Evolutionary conservation across 2,329 filamentous ascomycete species (phyloP).

Genomic region (Aotearoamyces nothofagi): DNA sequence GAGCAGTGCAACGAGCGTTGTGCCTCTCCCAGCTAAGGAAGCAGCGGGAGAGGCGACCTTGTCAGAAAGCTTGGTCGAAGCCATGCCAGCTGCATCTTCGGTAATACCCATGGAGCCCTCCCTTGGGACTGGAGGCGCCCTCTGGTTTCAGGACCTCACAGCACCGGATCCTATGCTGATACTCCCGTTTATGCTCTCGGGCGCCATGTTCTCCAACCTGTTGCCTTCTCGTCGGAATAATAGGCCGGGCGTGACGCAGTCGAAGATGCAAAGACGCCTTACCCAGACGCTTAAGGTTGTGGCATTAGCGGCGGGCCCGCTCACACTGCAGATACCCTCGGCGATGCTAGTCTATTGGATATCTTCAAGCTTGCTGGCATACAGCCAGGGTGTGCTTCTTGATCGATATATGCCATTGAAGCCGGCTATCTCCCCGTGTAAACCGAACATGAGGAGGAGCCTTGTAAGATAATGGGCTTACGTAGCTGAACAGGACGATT

Average conservation of each 20-base stretch:
- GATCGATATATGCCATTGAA: slow-evolving; percentile 23
- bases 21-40: background rate
- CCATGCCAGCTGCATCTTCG: slow-evolving; percentile 8
- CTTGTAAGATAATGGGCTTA: too few species aligned
- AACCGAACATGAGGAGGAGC: too few species aligned
- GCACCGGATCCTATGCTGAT: slow-evolving; percentile 32
- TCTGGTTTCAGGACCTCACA: slow-evolving; percentile 45
- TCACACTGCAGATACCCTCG: slow-evolving; percentile 23
- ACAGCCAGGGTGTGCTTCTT: slow-evolving; percentile 23
- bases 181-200: slow-evolving; percentile 32
- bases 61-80: slow-evolving; percentile 11
- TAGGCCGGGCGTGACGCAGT: slow-evolving; percentile 2
- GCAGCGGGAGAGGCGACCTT: slow-evolving; percentile 6
- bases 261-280: slow-evolving; percentile 12
- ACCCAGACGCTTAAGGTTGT: slow-evolving; percentile 20
- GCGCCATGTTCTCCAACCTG: slow-evolving; percentile 32
- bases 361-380: slow-evolving; percentile 25
- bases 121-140: slow-evolving; percentile 37
- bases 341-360: slow-evolving; percentile 35
- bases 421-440: slow-evolving; percentile 17
- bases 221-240: slow-evolving; percentile 8
- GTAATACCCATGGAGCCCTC: slow-evolving; percentile 27
- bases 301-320: slow-evolving; percentile 24
- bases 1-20: slow-evolving; percentile 1
- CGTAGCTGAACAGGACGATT: too few species aligned